Percentiles rank a stretch among this genome's conserved stretches.
Evolutionary conservation across 2,329 filamentous ascomycete species (phyloP).

Genomic region (Aspergillus tanneri): DNA sequence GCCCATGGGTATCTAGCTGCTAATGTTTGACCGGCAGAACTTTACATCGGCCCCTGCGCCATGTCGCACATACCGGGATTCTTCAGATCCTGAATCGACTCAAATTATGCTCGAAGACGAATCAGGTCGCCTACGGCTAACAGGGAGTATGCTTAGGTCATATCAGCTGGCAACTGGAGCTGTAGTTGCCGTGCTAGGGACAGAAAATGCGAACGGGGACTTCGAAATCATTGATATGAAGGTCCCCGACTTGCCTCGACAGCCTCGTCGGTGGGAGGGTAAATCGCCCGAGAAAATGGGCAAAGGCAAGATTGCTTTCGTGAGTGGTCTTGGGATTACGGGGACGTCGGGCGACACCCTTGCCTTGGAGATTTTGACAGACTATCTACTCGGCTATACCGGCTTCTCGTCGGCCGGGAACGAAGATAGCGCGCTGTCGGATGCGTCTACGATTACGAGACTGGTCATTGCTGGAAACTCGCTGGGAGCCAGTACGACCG

Average conservation of each 20-base stretch:
- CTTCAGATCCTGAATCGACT: constrained; percentile 47
- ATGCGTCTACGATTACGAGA: constrained; percentile 65
- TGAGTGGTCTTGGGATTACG: constrained; percentile 84
- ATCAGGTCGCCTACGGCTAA: constrained; percentile 79
- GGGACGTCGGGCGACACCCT: constrained; percentile 73
- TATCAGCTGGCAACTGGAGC: constrained; percentile 85
- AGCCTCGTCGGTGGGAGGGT: constrained; percentile 78
- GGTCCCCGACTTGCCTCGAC: constrained; percentile 79
- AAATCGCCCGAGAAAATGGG: no score
- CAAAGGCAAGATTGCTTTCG: constrained; percentile 73
- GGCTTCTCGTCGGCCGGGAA: constrained; percentile 49
- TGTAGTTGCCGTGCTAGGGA: constrained; percentile 91
- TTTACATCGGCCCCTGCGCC: constrained; percentile 83
- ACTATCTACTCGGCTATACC: constrained; percentile 84
- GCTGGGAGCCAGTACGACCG: constrained; percentile 52
- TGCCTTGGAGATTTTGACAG: constrained; percentile 72
- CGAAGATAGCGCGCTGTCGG: constrained; percentile 51
- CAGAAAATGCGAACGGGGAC: constrained; percentile 86
- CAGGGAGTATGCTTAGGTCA: constrained; percentile 66
- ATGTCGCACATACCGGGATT: constrained; percentile 71
- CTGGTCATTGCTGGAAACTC: constrained; percentile 93
- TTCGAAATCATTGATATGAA: constrained; percentile 90
- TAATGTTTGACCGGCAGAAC: constrained; percentile 54
- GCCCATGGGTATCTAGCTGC: not conserved
- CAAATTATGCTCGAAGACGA: constrained; percentile 90